Percentiles rank a stretch among this genome's conserved stretches.
phyloP scores from a whole-genome alignment of 805 yeast species.

The Barnettozyma sp. region DNA sequence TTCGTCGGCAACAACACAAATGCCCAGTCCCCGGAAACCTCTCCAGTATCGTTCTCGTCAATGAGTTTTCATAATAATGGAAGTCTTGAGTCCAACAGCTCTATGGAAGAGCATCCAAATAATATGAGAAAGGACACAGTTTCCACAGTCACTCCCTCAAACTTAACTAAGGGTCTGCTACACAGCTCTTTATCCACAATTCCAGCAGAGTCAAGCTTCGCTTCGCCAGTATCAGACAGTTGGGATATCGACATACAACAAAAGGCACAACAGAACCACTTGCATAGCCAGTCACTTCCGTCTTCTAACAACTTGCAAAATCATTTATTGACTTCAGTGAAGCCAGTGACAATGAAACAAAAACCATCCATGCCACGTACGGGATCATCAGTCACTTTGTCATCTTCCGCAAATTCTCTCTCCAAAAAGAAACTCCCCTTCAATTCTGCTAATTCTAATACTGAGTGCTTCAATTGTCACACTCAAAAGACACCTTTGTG shows the following conservation, averaged over 20 bases:
- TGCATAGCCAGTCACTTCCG: conserved; percentile 11
- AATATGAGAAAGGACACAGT: background rate
- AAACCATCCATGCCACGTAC: conserved; percentile 7
- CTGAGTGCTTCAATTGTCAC: conserved; percentile 76
- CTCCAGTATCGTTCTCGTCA: conserved; percentile 4
- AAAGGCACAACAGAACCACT: background rate
- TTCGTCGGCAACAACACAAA: conserved; percentile 3
- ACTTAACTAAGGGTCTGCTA: conserved; percentile 18
- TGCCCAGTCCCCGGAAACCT: conserved; percentile 10
- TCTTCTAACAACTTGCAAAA: conserved; percentile 3
- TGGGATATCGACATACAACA: background rate
- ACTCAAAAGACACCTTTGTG: conserved; percentile 90
- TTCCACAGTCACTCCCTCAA: conserved; percentile 14
- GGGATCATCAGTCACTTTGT: conserved; percentile 13
- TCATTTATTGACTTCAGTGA: conserved; percentile 1
- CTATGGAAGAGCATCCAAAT: conserved; percentile 7
- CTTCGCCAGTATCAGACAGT: no score
- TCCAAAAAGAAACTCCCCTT: conserved; percentile 20
- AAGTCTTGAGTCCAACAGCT: conserved; percentile 19
- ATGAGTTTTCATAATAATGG: conserved; percentile 14
- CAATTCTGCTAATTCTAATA: conserved; percentile 16
- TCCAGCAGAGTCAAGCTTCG: no score
- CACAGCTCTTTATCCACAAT: no score
- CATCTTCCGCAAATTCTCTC: conserved; percentile 18
- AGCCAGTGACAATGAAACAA: background rate